Conservation (phyloP, 257 asterid genomes). For the Cynanchum wilfordii region DNA sequence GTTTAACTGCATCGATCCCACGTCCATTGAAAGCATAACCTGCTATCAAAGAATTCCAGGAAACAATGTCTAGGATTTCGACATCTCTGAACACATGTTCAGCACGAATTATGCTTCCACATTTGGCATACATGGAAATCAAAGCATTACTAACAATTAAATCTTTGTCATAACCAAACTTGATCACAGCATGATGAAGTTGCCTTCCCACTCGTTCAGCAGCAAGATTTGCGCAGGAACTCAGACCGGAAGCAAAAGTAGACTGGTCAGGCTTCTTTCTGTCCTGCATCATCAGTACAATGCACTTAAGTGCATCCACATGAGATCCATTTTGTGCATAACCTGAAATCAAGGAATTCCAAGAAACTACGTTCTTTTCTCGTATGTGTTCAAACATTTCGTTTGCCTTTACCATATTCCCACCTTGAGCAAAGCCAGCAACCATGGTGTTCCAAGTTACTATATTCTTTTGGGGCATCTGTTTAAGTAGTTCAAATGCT, state of each 20-base stretch:
- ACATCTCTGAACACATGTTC: constrained; percentile 30
- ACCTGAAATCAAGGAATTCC: constrained; percentile 53
- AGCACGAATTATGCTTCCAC: constrained; percentile 36
- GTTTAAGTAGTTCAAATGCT: constrained; percentile 31
- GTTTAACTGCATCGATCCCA: constrained; percentile 37
- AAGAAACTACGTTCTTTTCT: constrained; percentile 38
- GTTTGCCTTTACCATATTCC: constrained; percentile 31
- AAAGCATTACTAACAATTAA: constrained; percentile 32
- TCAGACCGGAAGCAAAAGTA: constrained; percentile 34
- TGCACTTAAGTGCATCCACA: constrained; percentile 34
- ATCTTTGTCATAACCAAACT: constrained; percentile 26
- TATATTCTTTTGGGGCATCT: constrained; percentile 35
- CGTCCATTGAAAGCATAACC: constrained; percentile 44
- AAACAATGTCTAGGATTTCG: constrained; percentile 28
- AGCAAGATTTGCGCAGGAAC: constrained; percentile 28
- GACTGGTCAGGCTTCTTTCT: constrained; percentile 33
- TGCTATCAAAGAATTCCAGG: constrained; percentile 49
- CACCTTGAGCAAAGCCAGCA: constrained; percentile 35
- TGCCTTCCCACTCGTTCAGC: constrained; percentile 25
- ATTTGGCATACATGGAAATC: constrained; percentile 35
- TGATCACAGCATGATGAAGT: constrained; percentile 22
- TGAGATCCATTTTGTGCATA: constrained; percentile 41
- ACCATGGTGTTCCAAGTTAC: constrained; percentile 49
- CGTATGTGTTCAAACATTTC: constrained; percentile 32
- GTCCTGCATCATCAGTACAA: constrained; percentile 27